Conservation (phyloP, 202 grass and related monocot genomes). For the Digitaria exilis region DNA sequence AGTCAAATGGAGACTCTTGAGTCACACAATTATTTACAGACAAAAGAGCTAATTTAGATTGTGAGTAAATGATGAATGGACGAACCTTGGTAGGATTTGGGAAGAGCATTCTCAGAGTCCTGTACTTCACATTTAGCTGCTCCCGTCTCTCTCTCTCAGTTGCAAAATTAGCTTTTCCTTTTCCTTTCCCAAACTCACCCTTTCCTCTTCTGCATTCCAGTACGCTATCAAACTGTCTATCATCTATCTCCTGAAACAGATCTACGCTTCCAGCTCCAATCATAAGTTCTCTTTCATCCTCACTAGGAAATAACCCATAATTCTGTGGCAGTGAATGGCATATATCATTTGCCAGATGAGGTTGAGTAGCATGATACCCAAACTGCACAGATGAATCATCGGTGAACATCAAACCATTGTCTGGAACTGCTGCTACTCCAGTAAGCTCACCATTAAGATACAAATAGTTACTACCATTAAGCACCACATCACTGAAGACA, state of each 20-base stretch:
- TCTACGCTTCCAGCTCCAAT: constrained; percentile 53
- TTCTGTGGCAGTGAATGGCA: constrained; percentile 72
- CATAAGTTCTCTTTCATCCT: constrained; percentile 64
- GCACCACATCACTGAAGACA: constrained; percentile 18
- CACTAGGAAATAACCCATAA: constrained; percentile 60
- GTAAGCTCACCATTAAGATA: constrained; percentile 61
- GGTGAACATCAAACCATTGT: constrained; percentile 52
- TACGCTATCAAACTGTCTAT: constrained; percentile 48
- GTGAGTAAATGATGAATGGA: constrained; percentile 37
- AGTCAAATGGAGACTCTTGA: background rate
- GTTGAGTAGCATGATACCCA: constrained; percentile 52
- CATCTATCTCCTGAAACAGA: constrained; percentile 75
- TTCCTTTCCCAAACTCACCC: constrained; percentile 50
- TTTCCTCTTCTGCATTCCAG: constrained; percentile 59
- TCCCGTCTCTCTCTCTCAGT: constrained; percentile 90
- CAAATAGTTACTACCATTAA: constrained; percentile 49
- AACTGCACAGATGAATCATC: constrained; percentile 44
- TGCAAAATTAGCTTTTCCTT: constrained; percentile 78
- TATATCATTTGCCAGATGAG: constrained; percentile 61
- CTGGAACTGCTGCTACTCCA: constrained; percentile 49
- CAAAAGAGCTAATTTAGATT: constrained; percentile 28
- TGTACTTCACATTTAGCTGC: constrained; percentile 92
- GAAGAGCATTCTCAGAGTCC: constrained; percentile 62
- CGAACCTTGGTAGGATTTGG: constrained; percentile 89
- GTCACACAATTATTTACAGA: constrained; percentile 9